These are phyloP conservation scores for Vitis hybrid DNA, from an alignment of 177 flowering plant species.

Conservation along the genomic window DNA sequence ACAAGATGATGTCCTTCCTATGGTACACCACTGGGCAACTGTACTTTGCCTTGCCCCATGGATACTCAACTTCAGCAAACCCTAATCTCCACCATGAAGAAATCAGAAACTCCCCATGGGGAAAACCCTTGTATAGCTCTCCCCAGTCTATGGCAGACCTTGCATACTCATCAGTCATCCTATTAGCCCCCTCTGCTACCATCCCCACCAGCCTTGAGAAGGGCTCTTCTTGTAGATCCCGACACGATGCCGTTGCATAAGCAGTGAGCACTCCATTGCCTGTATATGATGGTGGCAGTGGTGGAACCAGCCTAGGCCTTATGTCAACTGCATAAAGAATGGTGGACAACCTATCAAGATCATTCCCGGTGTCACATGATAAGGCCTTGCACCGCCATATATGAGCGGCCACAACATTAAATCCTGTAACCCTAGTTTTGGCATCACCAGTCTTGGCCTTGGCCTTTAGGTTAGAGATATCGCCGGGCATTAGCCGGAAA, in stretches of 20 bases:
- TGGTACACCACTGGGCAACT: conserved; percentile 62
- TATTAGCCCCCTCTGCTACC: conserved; percentile 52
- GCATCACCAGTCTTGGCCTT: conserved; percentile 31
- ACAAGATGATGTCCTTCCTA: conserved; percentile 52
- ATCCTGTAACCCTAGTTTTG: conserved; percentile 32
- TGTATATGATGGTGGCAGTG: conserved; percentile 45
- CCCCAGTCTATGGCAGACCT: conserved; percentile 77
- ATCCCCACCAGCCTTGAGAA: conserved; percentile 42
- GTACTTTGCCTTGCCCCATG: conserved; percentile 74
- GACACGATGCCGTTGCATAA: conserved; percentile 43
- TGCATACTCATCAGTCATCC: conserved; percentile 66
- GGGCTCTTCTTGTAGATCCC: conserved; percentile 39
- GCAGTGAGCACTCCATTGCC: conserved; percentile 68
- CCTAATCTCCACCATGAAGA: conserved; percentile 83
- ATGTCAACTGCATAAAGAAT: conserved; percentile 67
- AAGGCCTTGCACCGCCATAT: conserved; percentile 73
- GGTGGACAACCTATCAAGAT: conserved; percentile 30
- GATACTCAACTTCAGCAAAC: conserved; percentile 56
- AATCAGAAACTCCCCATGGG: conserved; percentile 62
- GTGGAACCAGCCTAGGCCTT: conserved; percentile 49
- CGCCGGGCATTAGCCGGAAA: conserved; percentile 35
- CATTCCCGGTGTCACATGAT: conserved; percentile 12
- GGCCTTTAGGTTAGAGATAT: conserved; percentile 43
- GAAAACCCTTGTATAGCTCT: conserved; percentile 53
- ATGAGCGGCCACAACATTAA: conserved; percentile 59